Base-by-base conservation (phyloP, 139 green algal species). In the Picochlorum sp. region DNA sequence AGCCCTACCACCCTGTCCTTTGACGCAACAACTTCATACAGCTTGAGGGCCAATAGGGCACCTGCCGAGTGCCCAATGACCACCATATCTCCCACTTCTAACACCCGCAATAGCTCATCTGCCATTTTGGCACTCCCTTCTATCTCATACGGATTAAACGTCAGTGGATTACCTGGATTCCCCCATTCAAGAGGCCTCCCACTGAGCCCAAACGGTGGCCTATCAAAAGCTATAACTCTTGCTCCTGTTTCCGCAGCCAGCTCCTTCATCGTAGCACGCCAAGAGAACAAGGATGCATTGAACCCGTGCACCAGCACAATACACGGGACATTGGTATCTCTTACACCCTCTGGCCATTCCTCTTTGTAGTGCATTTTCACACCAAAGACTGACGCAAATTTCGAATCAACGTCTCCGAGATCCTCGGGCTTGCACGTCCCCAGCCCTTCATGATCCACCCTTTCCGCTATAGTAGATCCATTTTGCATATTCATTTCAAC, bases 241-340 rank as follows among this genome's bases (percentile, higher is more conserved):
- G 20, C 24, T 2, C 55, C 36, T 8, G 50, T 68, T 16, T 54
- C 56, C 18, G 62, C 29, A 33, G 66, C 55, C 4, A 78, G 16
- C 2, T 55, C 32, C 39, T 67, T 28, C 55, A 81, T 57, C 8
- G 65, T 64, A 9, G 35, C n/a, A 7, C 75, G 60, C 70, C 71
- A 88, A 63, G 47, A 74, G 45, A 80, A 86, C 0, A 55, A 60
- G 35, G 35, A 70, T 13, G 71, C 81, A 37, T 85, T 81, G 57
- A 86, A 74, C 22, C 80, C 80, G 57, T 88, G 80, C 55, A 88
- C 44, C 33, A 88, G 57, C 16, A 88, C 41, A 10, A 88, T 60
- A 13, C 67, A 55, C 9, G 50, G 50, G 5, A 39, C 22, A 13
- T 26, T 39, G 4, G 75, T 68, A 14, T 33, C 32, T 12, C 32